Conservation (phyloP, 2,329 filamentous ascomycete species). For the Colletotrichum sp. region DNA sequence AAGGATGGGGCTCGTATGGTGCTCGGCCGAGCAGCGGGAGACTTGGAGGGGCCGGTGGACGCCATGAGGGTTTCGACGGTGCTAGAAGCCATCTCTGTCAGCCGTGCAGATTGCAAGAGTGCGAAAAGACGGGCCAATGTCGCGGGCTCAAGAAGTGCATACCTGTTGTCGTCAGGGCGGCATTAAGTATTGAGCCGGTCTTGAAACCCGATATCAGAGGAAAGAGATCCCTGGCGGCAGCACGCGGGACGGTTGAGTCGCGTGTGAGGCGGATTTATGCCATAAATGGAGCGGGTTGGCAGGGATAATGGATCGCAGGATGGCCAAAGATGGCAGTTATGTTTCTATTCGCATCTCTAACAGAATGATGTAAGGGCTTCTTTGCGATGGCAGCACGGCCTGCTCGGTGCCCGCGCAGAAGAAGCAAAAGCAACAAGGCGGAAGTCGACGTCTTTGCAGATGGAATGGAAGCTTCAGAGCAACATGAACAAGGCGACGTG, state of each 20-base stretch:
- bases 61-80: conserved; percentile 33
- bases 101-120: neutral
- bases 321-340: conserved; percentile 19
- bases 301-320: conserved; percentile 13
- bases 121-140: neutral
- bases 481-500: neutral
- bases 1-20: conserved; percentile 34
- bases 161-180: conserved; percentile 5
- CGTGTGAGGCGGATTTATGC: conserved; percentile 17
- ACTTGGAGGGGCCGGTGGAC: conserved; percentile 31
- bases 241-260: conserved; percentile 9
- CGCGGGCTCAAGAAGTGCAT: neutral
- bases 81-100: conserved; percentile 17
- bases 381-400: neutral
- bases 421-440: neutral
- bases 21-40: conserved; percentile 33
- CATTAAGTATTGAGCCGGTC: conserved; percentile 13
- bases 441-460: neutral
- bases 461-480: neutral
- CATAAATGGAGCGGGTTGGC: conserved; percentile 14
- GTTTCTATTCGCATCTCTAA: conserved; percentile 17
- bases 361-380: neutral
- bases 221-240: conserved; percentile 15
- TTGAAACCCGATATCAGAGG: conserved; percentile 22
- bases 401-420: neutral